These are phyloP conservation scores for Mycena albidolilacea DNA, from an alignment of 768 basidiomycete genomes.

Conservation along the genomic window DNA sequence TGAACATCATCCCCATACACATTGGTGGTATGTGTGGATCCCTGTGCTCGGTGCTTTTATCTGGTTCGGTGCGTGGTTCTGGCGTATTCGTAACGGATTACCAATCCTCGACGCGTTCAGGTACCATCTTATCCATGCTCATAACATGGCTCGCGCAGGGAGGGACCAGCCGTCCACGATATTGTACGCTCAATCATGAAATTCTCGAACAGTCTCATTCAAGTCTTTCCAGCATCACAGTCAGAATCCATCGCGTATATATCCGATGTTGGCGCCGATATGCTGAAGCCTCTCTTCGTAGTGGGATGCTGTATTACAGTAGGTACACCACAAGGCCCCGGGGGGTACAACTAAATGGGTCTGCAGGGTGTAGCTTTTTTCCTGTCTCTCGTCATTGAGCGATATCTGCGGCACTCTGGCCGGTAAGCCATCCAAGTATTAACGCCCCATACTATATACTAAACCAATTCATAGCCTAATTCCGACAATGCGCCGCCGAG, in stretches of 20 bases:
- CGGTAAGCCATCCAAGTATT: constrained; percentile 54
- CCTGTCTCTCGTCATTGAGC: constrained; percentile 71
- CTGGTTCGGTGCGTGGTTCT: constrained; percentile 70
- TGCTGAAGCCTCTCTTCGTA: constrained; percentile 84
- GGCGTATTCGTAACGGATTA: not conserved
- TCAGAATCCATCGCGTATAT: constrained; percentile 78
- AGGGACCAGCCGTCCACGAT: constrained; percentile 69
- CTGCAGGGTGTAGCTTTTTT: constrained; percentile 67
- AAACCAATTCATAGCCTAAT: constrained; percentile 60
- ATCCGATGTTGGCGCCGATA: constrained; percentile 82
- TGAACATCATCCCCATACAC: constrained; percentile 52
- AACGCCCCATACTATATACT: not conserved
- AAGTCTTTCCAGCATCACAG: constrained; percentile 60
- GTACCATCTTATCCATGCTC: constrained; percentile 77
- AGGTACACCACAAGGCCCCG: not conserved
- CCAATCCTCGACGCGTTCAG: constrained; percentile 38
- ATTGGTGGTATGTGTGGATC: constrained; percentile 77
- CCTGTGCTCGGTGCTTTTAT: constrained; percentile 72
- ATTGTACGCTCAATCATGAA: constrained; percentile 43
- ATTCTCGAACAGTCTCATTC: not conserved
- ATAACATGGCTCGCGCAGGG: constrained; percentile 73
- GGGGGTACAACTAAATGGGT: not conserved
- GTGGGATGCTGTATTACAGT: constrained; percentile 73
- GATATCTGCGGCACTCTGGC: constrained; percentile 76
- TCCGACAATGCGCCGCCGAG: constrained; percentile 70